Evolutionary conservation across 192 early-diverging fungal genomes (phyloP).

Genomic region (Allomyces macrogynus): DNA sequence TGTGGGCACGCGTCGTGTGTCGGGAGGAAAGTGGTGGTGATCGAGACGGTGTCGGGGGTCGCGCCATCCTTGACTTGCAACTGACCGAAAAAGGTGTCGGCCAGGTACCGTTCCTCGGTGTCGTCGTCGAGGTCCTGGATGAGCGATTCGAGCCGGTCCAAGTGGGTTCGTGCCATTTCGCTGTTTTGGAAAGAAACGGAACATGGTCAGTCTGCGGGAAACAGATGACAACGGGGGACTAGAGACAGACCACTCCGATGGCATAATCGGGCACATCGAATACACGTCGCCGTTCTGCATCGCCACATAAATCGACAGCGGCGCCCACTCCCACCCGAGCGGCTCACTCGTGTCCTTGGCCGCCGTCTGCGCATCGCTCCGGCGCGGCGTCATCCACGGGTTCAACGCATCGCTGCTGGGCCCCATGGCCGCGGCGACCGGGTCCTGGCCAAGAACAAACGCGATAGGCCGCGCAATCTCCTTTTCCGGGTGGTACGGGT

Average conservation of each 20-base stretch:
- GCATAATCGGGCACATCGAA: conserved; percentile 57
- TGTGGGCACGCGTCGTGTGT: too few relatives aligned
- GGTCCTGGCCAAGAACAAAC: conserved; percentile 30
- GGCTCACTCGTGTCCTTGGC: conserved; percentile 1
- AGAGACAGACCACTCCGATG: conserved; percentile 28
- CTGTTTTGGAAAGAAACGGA: neutral
- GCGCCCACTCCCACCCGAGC: conserved; percentile 36
- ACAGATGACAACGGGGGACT: neutral
- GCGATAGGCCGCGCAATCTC: conserved; percentile 5
- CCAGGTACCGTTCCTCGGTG: neutral
- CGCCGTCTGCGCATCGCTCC: conserved; percentile 24
- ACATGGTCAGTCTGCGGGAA: too few relatives aligned
- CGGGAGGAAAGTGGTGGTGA: too few relatives aligned
- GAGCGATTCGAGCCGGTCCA: neutral
- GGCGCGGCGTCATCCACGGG: conserved; percentile 17
- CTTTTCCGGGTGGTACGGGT: neutral
- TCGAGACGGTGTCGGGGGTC: neutral
- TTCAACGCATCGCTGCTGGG: neutral
- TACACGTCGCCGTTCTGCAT: conserved; percentile 51
- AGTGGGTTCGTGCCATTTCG: neutral
- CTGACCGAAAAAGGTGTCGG: neutral
- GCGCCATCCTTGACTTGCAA: neutral
- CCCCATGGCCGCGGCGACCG: neutral
- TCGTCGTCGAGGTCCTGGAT: neutral
- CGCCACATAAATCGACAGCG: conserved; percentile 45